These are phyloP conservation scores for Aspergillus sp. DNA, from an alignment of 2,329 filamentous ascomycete species.

Conservation along the genomic window DNA sequence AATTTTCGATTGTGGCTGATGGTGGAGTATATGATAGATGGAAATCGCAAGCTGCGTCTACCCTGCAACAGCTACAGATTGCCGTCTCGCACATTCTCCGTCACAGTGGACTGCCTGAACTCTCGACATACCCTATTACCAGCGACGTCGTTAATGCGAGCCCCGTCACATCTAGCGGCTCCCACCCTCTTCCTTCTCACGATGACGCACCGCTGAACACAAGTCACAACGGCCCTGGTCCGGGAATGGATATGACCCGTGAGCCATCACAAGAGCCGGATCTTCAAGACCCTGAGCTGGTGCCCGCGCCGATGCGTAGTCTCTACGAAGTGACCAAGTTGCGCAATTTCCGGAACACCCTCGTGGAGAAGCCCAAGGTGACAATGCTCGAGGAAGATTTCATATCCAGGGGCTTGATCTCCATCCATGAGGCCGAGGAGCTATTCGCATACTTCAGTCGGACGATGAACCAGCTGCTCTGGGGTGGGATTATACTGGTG, in stretches of 20 bases:
- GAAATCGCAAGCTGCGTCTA: constrained; percentile 38
- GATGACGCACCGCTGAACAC: constrained; percentile 21
- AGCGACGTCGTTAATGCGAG: constrained; percentile 19
- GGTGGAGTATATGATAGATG: constrained; percentile 26
- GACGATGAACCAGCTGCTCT: constrained; percentile 45
- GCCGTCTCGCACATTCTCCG: constrained; percentile 41
- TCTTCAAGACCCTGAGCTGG: constrained; percentile 35
- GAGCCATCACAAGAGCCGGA: constrained; percentile 39
- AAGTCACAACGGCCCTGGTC: constrained; percentile 19
- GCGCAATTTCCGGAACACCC: constrained; percentile 33
- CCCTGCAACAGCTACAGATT: constrained; percentile 36
- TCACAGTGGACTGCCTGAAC: constrained; percentile 35
- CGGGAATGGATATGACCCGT: constrained; percentile 37
- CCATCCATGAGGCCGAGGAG: constrained; percentile 43
- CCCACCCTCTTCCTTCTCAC: constrained; percentile 16
- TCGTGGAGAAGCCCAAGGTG: constrained; percentile 28
- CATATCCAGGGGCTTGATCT: constrained; percentile 42
- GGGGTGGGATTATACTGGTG: constrained; percentile 45
- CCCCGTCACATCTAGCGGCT: constrained; percentile 20
- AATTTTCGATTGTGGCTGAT: not conserved
- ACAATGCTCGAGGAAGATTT: constrained; percentile 42
- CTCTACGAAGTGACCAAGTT: constrained; percentile 49
- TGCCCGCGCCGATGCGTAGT: constrained; percentile 46
- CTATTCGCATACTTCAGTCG: constrained; percentile 46
- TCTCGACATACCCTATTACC: constrained; percentile 31